phyloP scores from a whole-genome alignment of 179 eudicot genomes.

The Actinidia chinensis region DNA sequence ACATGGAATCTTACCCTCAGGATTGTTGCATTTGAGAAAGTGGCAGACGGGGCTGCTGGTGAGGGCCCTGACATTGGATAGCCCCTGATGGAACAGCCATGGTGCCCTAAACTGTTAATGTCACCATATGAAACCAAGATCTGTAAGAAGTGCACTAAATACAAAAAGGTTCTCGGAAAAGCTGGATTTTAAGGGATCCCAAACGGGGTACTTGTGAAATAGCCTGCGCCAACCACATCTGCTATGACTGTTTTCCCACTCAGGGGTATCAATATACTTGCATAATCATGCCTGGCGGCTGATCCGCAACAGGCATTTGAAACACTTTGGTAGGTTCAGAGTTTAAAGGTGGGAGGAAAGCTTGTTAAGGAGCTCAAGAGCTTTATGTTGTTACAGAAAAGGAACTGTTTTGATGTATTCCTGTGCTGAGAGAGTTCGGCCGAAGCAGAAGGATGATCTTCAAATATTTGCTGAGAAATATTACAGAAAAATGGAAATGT shows the following conservation, averaged over 20 bases:
- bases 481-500: too few relatives aligned
- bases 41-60: not conserved
- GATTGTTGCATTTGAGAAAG: not conserved
- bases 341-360: not conserved
- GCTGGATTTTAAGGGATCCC: not conserved
- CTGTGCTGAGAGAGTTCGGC: too few relatives aligned
- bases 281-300: not conserved
- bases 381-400: not conserved
- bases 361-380: not conserved
- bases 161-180: too few relatives aligned
- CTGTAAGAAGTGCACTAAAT: not conserved
- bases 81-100: not conserved
- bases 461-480: too few relatives aligned
- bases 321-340: not conserved
- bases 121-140: too few relatives aligned
- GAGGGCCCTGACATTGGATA: not conserved
- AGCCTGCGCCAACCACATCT: not conserved
- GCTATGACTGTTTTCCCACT: not conserved
- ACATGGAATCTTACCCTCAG: not conserved
- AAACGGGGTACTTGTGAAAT: not conserved
- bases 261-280: not conserved
- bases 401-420: too few relatives aligned
- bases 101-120: not conserved
- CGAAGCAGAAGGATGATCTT: too few relatives aligned
- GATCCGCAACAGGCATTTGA: not conserved